phyloP scores from a whole-genome alignment of 2,329 filamentous ascomycete genomes.

The Aspergillus sp. region DNA sequence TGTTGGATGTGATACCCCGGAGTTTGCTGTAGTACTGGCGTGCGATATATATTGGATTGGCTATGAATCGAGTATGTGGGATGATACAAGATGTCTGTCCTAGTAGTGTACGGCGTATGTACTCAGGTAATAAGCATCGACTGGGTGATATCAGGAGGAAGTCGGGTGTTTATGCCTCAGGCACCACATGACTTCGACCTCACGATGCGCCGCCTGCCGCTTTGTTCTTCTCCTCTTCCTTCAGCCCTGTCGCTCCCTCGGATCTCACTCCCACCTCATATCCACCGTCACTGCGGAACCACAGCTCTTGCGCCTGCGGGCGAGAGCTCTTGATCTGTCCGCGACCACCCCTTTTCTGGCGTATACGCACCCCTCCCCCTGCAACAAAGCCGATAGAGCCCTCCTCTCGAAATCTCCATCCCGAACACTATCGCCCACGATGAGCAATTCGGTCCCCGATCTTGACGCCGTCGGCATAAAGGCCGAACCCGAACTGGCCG shows the following conservation, averaged over 20 bases:
- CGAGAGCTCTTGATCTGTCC: conserved; percentile 15
- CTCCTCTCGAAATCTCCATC: no score
- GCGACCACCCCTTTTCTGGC: background rate
- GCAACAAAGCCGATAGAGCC: no score
- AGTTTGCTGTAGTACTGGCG: conserved; percentile 1
- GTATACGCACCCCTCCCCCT: background rate
- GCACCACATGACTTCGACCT: conserved; percentile 9
- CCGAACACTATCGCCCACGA: conserved; percentile 16
- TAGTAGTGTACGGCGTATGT: no score
- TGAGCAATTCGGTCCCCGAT: conserved; percentile 42
- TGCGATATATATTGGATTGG: background rate
- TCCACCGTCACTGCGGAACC: conserved; percentile 5
- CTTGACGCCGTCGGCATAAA: conserved; percentile 57
- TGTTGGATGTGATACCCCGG: conserved; percentile 9
- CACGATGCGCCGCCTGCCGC: background rate
- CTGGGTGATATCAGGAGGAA: background rate
- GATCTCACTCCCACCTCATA: conserved; percentile 6
- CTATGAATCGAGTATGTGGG: no score
- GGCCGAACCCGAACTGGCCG: conserved; percentile 60
- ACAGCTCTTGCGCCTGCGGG: conserved; percentile 21
- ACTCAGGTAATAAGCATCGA: no score
- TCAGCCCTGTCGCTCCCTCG: background rate
- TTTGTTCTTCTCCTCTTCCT: background rate
- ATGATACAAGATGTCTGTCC: no score
- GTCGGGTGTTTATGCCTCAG: conserved; percentile 21